phyloP scores from a whole-genome alignment of 495 filamentous ascomycete species.

The Trichoderma virens region DNA sequence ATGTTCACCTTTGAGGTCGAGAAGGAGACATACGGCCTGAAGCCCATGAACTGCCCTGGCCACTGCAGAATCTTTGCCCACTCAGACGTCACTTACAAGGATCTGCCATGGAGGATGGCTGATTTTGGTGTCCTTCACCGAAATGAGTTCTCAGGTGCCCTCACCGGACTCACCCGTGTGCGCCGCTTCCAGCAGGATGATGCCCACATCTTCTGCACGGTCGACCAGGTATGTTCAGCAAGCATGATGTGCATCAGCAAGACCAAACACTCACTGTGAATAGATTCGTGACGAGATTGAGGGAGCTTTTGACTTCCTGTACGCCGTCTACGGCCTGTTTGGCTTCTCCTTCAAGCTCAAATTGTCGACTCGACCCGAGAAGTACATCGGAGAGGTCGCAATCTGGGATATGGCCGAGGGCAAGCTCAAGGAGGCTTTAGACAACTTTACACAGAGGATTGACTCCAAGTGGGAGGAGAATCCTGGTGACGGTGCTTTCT shows the following conservation, averaged over 20 bases:
- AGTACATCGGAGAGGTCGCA: conserved; percentile 75
- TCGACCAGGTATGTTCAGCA: conserved; percentile 49
- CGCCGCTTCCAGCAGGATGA: conserved; percentile 94
- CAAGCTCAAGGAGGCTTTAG: conserved; percentile 66
- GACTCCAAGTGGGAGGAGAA: conserved; percentile 80
- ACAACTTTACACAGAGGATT: conserved; percentile 56
- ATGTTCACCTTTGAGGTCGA: conserved; percentile 93
- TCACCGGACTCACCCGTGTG: conserved; percentile 85
- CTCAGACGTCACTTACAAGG: conserved; percentile 74
- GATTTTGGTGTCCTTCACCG: conserved; percentile 94
- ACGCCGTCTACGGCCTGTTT: conserved; percentile 76
- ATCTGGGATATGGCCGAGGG: conserved; percentile 85
- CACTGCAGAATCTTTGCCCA: conserved; percentile 73
- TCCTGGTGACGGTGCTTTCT: conserved; percentile 92
- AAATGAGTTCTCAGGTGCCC: conserved; percentile 88
- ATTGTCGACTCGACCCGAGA: conserved; percentile 89
- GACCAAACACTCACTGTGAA: conserved; percentile 14
- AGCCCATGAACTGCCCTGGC: conserved; percentile 98
- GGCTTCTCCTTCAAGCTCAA: conserved; percentile 96
- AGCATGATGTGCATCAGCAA: conserved; percentile 12
- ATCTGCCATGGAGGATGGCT: conserved; percentile 81
- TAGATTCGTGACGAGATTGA: conserved; percentile 76
- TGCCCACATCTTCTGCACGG: conserved; percentile 83
- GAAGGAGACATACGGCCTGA: conserved; percentile 78
- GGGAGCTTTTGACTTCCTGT: conserved; percentile 81